phyloP scores from a whole-genome alignment of 163 green algal species.

The Chlorella variabilis region DNA sequence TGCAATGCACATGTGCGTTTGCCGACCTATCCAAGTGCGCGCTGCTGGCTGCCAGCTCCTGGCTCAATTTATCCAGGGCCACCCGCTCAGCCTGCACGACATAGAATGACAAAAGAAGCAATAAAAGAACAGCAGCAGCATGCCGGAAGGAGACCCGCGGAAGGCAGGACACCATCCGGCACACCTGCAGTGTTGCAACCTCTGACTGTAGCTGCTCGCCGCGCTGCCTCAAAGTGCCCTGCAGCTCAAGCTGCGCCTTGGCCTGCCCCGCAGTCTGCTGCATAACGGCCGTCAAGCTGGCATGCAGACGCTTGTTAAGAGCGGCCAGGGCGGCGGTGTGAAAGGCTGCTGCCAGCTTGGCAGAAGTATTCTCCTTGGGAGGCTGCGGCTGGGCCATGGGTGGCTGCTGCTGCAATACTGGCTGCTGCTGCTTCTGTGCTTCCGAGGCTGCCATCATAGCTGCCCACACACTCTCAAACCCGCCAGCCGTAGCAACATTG shows the following conservation, averaged over 20 bases:
- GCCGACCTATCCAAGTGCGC: background rate
- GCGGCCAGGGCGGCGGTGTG: slow-evolving; percentile 34
- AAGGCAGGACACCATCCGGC: background rate
- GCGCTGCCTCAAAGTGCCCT: slow-evolving; percentile 6
- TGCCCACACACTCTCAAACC: slow-evolving; percentile 20
- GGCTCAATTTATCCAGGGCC: slow-evolving; percentile 14
- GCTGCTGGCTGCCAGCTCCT: slow-evolving; percentile 20
- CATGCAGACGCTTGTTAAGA: slow-evolving; percentile 48
- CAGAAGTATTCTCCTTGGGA: background rate
- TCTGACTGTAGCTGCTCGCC: slow-evolving; percentile 21
- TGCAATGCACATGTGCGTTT: background rate
- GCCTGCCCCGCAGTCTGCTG: slow-evolving; percentile 25
- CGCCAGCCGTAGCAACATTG: background rate
- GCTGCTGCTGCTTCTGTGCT: background rate
- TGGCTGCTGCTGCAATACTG: background rate
- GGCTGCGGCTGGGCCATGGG: slow-evolving; percentile 2
- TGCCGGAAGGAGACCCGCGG: too few relatives aligned
- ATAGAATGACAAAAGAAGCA: too few relatives aligned
- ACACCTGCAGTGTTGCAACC: slow-evolving; percentile 14
- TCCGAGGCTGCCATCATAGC: background rate
- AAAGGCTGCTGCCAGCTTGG: slow-evolving; percentile 42
- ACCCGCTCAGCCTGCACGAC: slow-evolving; percentile 41
- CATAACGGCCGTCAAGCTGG: slow-evolving; percentile 26
- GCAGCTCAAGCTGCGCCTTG: slow-evolving; percentile 15
- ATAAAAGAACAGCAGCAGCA: too few relatives aligned